These are phyloP conservation scores for Chalciporus pseudorubinellus DNA, from an alignment of 768 basidiomycete species.

Conservation along the genomic window DNA sequence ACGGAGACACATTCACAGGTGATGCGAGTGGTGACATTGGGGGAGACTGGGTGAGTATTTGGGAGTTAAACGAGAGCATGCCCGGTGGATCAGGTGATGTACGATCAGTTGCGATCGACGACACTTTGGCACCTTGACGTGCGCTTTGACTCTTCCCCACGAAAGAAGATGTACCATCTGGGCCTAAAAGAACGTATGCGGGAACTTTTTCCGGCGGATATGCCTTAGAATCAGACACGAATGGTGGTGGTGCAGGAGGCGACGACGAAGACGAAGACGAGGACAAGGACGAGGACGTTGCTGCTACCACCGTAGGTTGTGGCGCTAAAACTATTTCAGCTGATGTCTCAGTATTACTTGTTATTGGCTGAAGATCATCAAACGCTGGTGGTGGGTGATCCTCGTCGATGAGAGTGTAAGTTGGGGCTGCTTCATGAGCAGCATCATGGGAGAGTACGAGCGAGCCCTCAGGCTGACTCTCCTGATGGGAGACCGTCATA, in stretches of 20 bases:
- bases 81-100: neutral
- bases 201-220: neutral
- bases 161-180: neutral
- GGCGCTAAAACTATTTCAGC: neutral
- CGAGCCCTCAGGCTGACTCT: neutral
- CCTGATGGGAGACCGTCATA: neutral
- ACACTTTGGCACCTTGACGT: neutral
- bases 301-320: neutral
- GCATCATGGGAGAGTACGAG: neutral
- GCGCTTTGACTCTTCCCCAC: neutral
- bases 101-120: neutral
- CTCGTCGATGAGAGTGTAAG: constrained; percentile 25
- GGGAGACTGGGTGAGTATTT: neutral
- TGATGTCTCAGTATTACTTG: neutral
- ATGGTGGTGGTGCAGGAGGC: neutral
- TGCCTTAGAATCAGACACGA: neutral
- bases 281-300: neutral
- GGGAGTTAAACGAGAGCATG: neutral
- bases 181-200: neutral
- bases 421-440: constrained; percentile 19
- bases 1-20: neutral
- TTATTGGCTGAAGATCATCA: constrained; percentile 9
- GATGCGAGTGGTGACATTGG: neutral
- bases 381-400: constrained; percentile 26
- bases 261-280: neutral